These are phyloP conservation scores for Solanum microdontum DNA, from an alignment of 257 asterid genomes.

Conservation along the genomic window DNA sequence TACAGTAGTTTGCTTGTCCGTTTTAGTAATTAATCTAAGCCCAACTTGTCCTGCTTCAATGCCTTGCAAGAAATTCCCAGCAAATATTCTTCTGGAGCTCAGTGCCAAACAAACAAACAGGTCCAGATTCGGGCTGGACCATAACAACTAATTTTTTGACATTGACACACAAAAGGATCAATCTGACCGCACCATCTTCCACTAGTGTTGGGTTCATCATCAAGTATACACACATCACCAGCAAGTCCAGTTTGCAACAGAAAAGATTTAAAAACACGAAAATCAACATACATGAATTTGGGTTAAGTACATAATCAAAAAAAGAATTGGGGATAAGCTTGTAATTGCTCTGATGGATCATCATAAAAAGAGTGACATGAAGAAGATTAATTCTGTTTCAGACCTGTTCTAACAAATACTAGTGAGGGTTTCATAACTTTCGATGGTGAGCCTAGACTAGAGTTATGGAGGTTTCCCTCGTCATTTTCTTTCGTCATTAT, in stretches of 20 bases:
- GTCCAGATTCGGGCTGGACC: conserved; percentile 97
- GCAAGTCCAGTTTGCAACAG: conserved; percentile 63
- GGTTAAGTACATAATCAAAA: not conserved
- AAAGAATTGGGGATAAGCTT: not conserved
- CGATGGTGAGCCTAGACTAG: not conserved
- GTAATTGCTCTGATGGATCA: not conserved
- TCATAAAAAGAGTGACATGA: not conserved
- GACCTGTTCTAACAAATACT: not conserved
- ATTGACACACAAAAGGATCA: conserved; percentile 64
- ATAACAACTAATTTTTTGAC: conserved; percentile 68
- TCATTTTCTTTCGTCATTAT: not conserved
- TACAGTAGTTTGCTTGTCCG: conserved; percentile 77
- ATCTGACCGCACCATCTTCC: conserved; percentile 90
- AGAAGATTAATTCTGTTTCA: not conserved
- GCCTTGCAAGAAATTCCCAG: conserved; percentile 95
- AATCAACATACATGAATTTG: not conserved
- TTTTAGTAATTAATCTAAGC: conserved; percentile 71
- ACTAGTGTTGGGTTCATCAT: conserved; percentile 92
- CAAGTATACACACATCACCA: conserved; percentile 93
- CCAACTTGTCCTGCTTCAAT: conserved; percentile 92
- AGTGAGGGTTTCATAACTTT: not conserved
- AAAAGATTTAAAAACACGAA: not conserved
- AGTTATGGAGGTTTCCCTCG: not conserved
- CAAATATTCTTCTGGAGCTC: conserved; percentile 72
- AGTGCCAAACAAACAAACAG: conserved; percentile 89